phyloP scores from a whole-genome alignment of 2,329 filamentous ascomycete genomes.

The Septoria petroselini region DNA sequence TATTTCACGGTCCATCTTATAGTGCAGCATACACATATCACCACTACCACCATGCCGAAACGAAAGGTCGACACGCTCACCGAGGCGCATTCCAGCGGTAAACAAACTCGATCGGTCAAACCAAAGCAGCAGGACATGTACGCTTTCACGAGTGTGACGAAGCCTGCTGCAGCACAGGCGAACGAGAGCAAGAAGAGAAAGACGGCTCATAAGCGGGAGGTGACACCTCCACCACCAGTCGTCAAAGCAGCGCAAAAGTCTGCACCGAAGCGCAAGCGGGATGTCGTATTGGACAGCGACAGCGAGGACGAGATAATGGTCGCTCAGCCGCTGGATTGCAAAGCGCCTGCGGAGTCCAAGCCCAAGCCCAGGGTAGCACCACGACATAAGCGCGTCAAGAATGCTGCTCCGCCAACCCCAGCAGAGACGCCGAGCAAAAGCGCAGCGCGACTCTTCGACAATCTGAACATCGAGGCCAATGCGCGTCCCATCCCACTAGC shows the following conservation, averaged over 20 bases:
- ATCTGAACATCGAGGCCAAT: slow-evolving; percentile 32
- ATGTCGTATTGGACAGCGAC: slow-evolving; percentile 26
- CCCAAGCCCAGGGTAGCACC: slow-evolving; percentile 28
- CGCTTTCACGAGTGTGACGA: slow-evolving; percentile 26
- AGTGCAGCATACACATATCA: slow-evolving; percentile 56
- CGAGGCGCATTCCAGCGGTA: slow-evolving; percentile 23
- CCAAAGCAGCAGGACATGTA: slow-evolving; percentile 27
- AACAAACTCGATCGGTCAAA: slow-evolving; percentile 28
- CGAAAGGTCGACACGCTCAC: slow-evolving; percentile 29
- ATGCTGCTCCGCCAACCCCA: slow-evolving; percentile 33
- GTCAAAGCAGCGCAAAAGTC: slow-evolving; percentile 12
- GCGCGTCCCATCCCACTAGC: slow-evolving; percentile 24
- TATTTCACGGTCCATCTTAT: slow-evolving; percentile 23
- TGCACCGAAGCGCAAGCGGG: slow-evolving; percentile 31
- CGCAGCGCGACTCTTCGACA: slow-evolving; percentile 37
- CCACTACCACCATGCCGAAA: slow-evolving; percentile 31
- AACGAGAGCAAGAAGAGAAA: slow-evolving; percentile 28
- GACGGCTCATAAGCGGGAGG: slow-evolving; percentile 21
- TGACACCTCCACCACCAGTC: slow-evolving; percentile 20
- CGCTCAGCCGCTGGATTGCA: background rate
- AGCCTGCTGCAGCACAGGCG: slow-evolving; percentile 15
- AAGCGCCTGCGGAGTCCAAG: slow-evolving; percentile 8
- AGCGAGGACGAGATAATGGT: slow-evolving; percentile 26
- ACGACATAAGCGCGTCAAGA: slow-evolving; percentile 36
- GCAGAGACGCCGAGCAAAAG: slow-evolving; percentile 38